These are phyloP conservation scores for Zoysia matrella DNA, from an alignment of 202 grass and related monocot species.

Conservation along the genomic window DNA sequence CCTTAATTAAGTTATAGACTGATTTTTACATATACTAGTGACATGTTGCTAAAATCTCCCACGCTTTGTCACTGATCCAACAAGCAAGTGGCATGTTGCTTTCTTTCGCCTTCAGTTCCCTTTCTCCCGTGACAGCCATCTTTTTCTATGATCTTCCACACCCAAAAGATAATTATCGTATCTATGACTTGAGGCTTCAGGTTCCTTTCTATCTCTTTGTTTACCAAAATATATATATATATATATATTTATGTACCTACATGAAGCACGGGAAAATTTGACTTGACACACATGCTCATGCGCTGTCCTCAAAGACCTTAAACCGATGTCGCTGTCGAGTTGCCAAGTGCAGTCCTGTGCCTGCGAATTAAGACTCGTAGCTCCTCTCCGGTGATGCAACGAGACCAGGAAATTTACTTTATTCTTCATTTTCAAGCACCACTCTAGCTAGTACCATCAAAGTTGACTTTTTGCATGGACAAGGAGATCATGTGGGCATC, in stretches of 20 bases:
- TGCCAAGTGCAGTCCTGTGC: not conserved
- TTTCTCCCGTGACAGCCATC: constrained; percentile 31
- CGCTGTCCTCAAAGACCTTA: too few species aligned
- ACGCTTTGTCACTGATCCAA: not conserved
- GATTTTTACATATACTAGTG: too few species aligned
- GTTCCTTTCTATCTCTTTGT: not conserved
- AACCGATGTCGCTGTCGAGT: too few species aligned
- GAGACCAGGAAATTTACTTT: not conserved
- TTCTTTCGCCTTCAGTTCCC: constrained; percentile 18
- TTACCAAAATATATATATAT: too few species aligned
- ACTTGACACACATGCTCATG: too few species aligned
- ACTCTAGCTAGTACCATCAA: not conserved
- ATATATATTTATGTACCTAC: not conserved
- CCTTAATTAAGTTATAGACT: not conserved
- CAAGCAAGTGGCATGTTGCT: not conserved
- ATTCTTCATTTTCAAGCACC: not conserved
- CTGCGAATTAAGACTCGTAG: not conserved
- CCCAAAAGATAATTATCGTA: constrained; percentile 9
- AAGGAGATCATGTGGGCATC: not conserved
- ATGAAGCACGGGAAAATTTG: not conserved
- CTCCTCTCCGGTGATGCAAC: too few species aligned
- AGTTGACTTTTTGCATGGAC: not conserved
- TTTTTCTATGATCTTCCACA: not conserved
- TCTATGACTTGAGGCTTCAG: not conserved
- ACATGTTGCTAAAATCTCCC: too few species aligned